Evolutionary conservation across 1,284 basidiomycete species (phyloP).

Genomic region (Meira miltonrushii): DNA sequence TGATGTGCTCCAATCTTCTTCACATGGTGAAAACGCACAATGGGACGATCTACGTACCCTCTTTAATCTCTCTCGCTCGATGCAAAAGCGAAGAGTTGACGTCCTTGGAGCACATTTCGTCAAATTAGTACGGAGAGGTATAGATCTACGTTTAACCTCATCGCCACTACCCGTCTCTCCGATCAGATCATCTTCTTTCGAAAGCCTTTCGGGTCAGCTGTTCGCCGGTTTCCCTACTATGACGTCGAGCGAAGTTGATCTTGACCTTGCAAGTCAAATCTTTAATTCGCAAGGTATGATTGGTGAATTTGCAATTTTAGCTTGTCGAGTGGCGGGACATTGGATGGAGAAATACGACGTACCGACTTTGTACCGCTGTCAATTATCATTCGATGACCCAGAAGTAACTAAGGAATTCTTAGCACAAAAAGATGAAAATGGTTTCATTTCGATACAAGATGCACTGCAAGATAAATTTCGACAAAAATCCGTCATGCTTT

Average conservation of each 20-base stretch:
- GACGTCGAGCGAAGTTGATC: slow-evolving; percentile 11
- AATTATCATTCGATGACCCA: slow-evolving; percentile 29
- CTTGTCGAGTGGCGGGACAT: slow-evolving; percentile 69
- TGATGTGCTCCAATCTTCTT: slow-evolving; percentile 20
- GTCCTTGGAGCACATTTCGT: slow-evolving; percentile 1
- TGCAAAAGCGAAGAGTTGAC: slow-evolving; percentile 2
- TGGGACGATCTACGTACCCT: slow-evolving; percentile 24
- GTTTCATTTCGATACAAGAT: not conserved
- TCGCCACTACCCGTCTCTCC: not conserved
- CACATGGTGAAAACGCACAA: slow-evolving; percentile 16
- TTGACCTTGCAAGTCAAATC: not conserved
- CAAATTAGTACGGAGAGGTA: not conserved
- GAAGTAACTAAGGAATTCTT: not conserved
- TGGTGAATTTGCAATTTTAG: slow-evolving; percentile 77
- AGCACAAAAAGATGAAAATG: not conserved
- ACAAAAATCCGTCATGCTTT: slow-evolving; percentile 17
- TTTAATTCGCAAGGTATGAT: slow-evolving; percentile 57
- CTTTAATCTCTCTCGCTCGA: not conserved
- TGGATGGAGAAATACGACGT: slow-evolving; percentile 65
- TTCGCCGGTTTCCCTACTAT: slow-evolving; percentile 31
- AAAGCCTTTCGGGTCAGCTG: slow-evolving; percentile 12
- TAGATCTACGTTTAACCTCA: too few relatives aligned
- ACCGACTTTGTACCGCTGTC: slow-evolving; percentile 65
- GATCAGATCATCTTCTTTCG: not conserved
- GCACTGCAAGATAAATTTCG: slow-evolving; percentile 16